These are phyloP conservation scores for Geranium brycei DNA, from an alignment of 345 rosid genomes.

Conservation along the genomic window DNA sequence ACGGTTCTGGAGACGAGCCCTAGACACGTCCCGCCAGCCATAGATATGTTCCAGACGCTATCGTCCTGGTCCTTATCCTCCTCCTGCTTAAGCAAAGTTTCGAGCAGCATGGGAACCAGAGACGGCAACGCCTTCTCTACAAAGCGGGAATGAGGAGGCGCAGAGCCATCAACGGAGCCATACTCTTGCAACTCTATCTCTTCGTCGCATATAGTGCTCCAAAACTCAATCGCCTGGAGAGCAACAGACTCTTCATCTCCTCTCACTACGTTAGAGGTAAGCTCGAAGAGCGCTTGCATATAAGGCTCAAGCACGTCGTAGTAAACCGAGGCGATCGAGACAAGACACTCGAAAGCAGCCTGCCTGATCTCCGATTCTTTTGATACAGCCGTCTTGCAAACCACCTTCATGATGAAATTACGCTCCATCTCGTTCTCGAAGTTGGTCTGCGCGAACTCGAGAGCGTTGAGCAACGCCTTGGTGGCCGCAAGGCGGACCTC, in stretches of 20 bases:
- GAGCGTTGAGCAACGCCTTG: constrained; percentile 65
- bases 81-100: constrained; percentile 83
- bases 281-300: constrained; percentile 72
- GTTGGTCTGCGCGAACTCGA: constrained; percentile 85
- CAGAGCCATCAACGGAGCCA: constrained; percentile 50
- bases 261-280: constrained; percentile 79
- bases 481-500: constrained; percentile 88
- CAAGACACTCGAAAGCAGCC: constrained; percentile 94
- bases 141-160: constrained; percentile 50
- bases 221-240: constrained; percentile 89
- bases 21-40: constrained; percentile 98
- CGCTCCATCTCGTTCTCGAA: constrained; percentile 93
- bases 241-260: constrained; percentile 83
- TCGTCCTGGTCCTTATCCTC: constrained; percentile 94
- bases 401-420: constrained; percentile 82
- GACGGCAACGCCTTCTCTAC: constrained; percentile 70
- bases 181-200: constrained; percentile 89
- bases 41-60: constrained; percentile 71
- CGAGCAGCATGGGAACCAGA: constrained; percentile 68
- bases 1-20: constrained; percentile 93
- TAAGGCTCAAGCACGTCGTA: constrained; percentile 79
- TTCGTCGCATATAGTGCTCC: constrained; percentile 97
- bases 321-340: constrained; percentile 80
- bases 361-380: constrained; percentile 73
- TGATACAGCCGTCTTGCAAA: constrained; percentile 75